These are phyloP conservation scores for Chlorella ohadii DNA, from an alignment of 139 green algal species.

Conservation along the genomic window DNA sequence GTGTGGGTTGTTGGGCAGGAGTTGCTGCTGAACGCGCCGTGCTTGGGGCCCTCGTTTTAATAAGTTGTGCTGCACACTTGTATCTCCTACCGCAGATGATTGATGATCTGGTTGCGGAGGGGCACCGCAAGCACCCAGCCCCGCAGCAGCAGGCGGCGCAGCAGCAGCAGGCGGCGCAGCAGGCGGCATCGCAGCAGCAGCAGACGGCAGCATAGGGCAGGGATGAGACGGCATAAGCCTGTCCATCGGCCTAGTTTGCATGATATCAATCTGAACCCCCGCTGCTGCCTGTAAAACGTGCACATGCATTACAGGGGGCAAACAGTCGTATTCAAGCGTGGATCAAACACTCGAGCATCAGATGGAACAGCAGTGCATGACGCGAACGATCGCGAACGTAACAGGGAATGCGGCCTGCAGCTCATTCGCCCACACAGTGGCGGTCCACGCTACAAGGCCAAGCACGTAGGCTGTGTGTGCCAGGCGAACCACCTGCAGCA, in stretches of 20 bases:
- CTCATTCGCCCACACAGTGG: no score
- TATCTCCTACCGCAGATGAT: background rate
- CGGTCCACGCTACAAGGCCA: no score
- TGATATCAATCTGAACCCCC: background rate
- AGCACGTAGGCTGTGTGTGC: no score
- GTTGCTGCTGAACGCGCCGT: no score
- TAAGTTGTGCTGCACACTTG: no score
- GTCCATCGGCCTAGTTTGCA: background rate
- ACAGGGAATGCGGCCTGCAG: no score
- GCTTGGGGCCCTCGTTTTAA: no score
- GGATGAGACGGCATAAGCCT: background rate
- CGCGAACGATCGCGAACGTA: no score
- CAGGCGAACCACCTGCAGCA: no score
- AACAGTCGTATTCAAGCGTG: no score
- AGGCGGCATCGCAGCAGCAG: slow-evolving; percentile 10
- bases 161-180: background rate
- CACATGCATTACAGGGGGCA: background rate
- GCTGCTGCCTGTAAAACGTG: background rate
- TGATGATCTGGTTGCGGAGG: slow-evolving; percentile 9
- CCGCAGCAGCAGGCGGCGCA: slow-evolving; percentile 18
- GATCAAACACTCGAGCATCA: background rate
- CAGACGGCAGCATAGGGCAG: background rate
- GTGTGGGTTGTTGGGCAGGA: no score
- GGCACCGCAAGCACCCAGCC: slow-evolving; percentile 15
- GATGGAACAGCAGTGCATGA: no score